A percentile compares a stretch with the other conserved stretches of the same genome.
These are phyloP conservation scores for Boletus pseudopeckii DNA, from an alignment of 768 basidiomycete species.

Conservation along the genomic window DNA sequence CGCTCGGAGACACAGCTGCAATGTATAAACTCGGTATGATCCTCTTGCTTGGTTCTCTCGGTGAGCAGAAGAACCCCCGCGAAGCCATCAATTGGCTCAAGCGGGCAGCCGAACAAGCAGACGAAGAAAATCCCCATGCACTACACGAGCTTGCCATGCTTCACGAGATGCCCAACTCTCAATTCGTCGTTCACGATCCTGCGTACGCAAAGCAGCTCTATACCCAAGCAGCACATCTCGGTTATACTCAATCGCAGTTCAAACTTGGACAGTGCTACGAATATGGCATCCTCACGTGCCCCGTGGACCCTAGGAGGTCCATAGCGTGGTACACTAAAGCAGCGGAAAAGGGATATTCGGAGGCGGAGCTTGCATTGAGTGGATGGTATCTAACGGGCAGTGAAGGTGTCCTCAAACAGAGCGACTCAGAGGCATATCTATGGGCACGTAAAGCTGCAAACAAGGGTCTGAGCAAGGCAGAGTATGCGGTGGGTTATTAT, in stretches of 20 bases:
- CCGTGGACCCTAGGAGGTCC: conserved; percentile 87
- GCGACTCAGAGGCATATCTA: conserved; percentile 96
- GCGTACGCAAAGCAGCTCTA: conserved; percentile 81
- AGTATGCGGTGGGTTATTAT: conserved; percentile 99
- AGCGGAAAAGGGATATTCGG: conserved; percentile 92
- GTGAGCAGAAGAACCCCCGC: conserved; percentile 78
- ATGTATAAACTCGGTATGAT: conserved; percentile 99
- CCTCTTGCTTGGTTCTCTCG: conserved; percentile 77
- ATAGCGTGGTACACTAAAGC: conserved; percentile 99
- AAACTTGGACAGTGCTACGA: conserved; percentile 96
- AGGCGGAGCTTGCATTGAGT: conserved; percentile 92
- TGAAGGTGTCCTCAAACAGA: conserved; percentile 95
- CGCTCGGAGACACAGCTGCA: conserved; percentile 92
- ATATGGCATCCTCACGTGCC: conserved; percentile 84
- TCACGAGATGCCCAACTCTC: conserved; percentile 67
- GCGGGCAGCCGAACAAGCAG: conserved; percentile 93
- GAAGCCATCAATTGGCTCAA: conserved; percentile 95
- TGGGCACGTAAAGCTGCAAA: conserved; percentile 97
- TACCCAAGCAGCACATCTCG: conserved; percentile 88
- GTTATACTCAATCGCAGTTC: conserved; percentile 91
- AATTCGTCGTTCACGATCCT: conserved; percentile 74
- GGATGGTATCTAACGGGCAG: conserved; percentile 98
- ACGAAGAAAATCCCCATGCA: conserved; percentile 97
- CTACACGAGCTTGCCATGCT: conserved; percentile 91
- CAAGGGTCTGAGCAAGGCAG: conserved; percentile 94